phyloP scores from a whole-genome alignment of 1,139 yeast genomes.

The Taiozyma sp. region DNA sequence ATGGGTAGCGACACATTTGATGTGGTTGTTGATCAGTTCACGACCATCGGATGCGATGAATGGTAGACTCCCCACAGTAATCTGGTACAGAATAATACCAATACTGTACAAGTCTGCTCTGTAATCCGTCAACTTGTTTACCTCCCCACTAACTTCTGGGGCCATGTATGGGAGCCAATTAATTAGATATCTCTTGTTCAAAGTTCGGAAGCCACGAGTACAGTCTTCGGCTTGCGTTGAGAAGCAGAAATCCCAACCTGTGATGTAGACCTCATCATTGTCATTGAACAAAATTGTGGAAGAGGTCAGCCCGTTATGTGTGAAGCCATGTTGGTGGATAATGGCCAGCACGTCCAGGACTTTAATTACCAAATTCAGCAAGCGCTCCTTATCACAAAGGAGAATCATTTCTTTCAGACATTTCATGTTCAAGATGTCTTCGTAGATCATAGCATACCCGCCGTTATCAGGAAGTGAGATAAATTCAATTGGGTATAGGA shows the following conservation, averaged over 20 bases:
- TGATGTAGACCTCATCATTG: conserved; percentile 32
- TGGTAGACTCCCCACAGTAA: conserved; percentile 43
- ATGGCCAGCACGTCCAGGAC: conserved; percentile 31
- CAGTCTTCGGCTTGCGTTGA: conserved; percentile 41
- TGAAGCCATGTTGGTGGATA: conserved; percentile 42
- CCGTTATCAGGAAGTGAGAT: conserved; percentile 6
- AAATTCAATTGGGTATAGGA: conserved; percentile 16
- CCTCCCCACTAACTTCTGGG: conserved; percentile 47
- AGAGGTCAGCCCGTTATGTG: conserved; percentile 47
- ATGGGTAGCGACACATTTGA: conserved; percentile 35
- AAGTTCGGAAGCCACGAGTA: conserved; percentile 23
- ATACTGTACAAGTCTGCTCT: conserved; percentile 48
- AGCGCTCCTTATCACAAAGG: conserved; percentile 5
- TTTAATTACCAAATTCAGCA: conserved; percentile 5
- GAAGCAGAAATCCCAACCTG: conserved; percentile 51
- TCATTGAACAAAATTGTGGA: conserved; percentile 33
- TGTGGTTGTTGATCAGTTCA: conserved; percentile 39
- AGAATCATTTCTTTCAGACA: conserved; percentile 14
- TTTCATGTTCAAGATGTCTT: conserved; percentile 14
- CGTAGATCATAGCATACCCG: conserved; percentile 16
- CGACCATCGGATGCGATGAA: conserved; percentile 40
- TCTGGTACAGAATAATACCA: conserved; percentile 48
- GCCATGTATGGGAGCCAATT: conserved; percentile 46
- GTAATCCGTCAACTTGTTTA: conserved; percentile 40
- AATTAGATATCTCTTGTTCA: conserved; percentile 26